Evolutionary conservation across 495 filamentous ascomycete species (phyloP), one percentile per base, ranked within the genome.

Genomic region (Chaetomidium leptoderma): DNA sequence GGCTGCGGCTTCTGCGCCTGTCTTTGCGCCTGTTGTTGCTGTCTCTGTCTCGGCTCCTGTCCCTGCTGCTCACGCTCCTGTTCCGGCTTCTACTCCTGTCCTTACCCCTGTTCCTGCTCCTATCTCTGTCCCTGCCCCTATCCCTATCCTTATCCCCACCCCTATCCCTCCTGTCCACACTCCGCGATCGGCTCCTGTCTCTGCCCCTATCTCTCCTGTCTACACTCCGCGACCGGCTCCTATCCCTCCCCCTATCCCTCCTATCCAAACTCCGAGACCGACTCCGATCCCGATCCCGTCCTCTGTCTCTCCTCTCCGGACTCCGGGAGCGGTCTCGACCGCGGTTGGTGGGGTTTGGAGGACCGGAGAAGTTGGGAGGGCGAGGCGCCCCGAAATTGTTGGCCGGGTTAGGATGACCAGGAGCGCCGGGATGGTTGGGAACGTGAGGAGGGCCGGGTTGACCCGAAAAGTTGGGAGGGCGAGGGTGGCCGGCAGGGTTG

Each of bases 141-240:
- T 24, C 51, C 9, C 51, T 49, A 5, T 49, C 46, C 46, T n/a
- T 4, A 9, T 49, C 46, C 24, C 44, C n/a, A 45, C n/a, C 43
- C 13, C 43, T 46, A 16, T 46, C 43, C 43, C 8, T 13, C 2
- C 32, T 11, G 44, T 30, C 24, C 4, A 30, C 14, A 16, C 23
- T 39, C 17, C 33, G 33, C 11, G 16, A 16, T 13, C 33, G 14
- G n/a, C 14, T n/a, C 45, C 45, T 11, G n/a, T n/a, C 24, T 13
- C 50, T 21, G 9, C 40, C 29, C 8, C 43, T 46, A 16, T 46
- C 43, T 24, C 8, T 13, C 2, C 32, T 11, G 44, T 30, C 24
- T 5, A 30, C 14, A 16, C 23, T 39, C 17, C 33, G 33, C 11
- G 16, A 16, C 21, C 33, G 14, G n/a, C 14, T n/a, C 24, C 35